Evolutionary conservation across 495 filamentous ascomycete species (phyloP), one percentile per base, ranked within the genome.

Genomic region (Neurospora africana): DNA sequence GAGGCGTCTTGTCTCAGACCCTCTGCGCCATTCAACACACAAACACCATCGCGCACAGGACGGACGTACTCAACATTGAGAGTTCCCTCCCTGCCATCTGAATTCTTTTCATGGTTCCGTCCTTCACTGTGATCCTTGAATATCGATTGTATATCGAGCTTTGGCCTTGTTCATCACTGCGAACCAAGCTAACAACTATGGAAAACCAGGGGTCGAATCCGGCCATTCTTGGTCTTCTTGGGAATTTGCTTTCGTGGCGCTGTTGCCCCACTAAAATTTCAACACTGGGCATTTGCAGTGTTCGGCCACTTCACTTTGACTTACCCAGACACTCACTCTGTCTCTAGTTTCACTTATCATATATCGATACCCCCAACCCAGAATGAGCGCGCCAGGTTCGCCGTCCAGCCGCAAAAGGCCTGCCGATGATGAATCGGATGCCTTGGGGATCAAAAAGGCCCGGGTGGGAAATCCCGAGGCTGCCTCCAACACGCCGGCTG

Each of bases 401-500:
- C 53, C 53, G 15, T 30, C 53, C 21, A 61, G 23, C 53, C 53
- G 53, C 23, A 61, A 61, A 61, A 61, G 53, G 27, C 23, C 53
- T 2, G 53, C 53, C 15, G 53, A 30, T 13, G 53, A 61, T 61
- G 53, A 61, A 30, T 61, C 53, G 53, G 53, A 61, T 61, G 53
- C 27, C 6, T 61, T 23, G 23, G 53, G 13, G 8, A 23, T 17
- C 53, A 61, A 61, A 61, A 61, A 61, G 53, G 53, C 53, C 53
- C 53, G 53, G 27, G 53, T 61, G 23, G 53, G 27, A 61, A 33
- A 61, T 9, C 23, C 53, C 53, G 68, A 61, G 47, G 73, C 74
- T 21, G 75, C 73, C 36, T 70, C 53, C 53, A 30, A 17, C 27
- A 17, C 23, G 15, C 53, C 53, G 72, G 71, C 68, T 43, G 74